Conservation (phyloP, 345 rosid species). For the Alliaria petiolata region DNA sequence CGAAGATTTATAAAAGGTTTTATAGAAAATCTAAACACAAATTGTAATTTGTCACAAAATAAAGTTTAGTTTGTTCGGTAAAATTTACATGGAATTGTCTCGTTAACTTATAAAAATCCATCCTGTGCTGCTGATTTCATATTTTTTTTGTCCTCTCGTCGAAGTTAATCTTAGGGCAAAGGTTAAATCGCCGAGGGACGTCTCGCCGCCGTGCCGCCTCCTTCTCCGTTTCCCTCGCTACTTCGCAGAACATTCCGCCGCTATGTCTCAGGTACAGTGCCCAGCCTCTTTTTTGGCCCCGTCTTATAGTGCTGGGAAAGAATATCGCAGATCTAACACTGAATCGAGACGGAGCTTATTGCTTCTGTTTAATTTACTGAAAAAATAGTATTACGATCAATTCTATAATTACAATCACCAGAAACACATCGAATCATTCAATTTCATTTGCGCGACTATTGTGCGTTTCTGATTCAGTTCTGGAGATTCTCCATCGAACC, state of each 20-base stretch:
- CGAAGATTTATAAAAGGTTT: too few species aligned
- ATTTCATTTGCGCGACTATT: not conserved
- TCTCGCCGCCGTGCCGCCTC: constrained; percentile 2
- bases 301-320: not conserved
- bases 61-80: not conserved
- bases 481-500: not conserved
- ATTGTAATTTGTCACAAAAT: not conserved
- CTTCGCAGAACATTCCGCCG: not conserved
- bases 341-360: not conserved
- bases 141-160: not conserved
- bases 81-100: not conserved
- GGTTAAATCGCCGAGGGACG: constrained; percentile 1
- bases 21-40: too few species aligned
- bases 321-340: constrained; percentile 28
- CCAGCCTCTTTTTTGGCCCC: not conserved
- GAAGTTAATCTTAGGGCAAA: constrained; percentile 23
- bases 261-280: constrained; percentile 33
- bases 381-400: not conserved
- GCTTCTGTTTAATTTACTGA: not conserved
- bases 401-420: not conserved
- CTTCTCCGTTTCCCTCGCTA: not conserved
- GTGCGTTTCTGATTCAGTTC: not conserved
- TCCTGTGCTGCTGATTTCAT: not conserved
- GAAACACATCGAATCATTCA: not conserved
- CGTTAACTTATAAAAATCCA: not conserved